Percentiles rank a stretch among this genome's conserved stretches.
Conservation (phyloP, 352 stramenopile species). For the Globisporangium cylindrosporum region DNA sequence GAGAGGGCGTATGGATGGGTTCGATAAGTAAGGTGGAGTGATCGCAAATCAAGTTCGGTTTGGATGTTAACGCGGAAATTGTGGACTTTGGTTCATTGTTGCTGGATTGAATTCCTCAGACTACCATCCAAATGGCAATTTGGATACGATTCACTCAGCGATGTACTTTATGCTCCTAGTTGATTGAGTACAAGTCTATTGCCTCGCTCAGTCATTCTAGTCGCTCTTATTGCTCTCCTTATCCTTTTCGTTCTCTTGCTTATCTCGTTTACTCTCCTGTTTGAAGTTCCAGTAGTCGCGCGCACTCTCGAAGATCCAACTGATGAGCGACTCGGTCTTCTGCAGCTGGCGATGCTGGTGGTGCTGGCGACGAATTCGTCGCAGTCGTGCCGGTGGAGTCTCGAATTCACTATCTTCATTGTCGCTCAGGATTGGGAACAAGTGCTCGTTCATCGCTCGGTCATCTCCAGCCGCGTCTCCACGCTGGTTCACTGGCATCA, state of each 20-base stretch:
- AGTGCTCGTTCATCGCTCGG: too few species aligned
- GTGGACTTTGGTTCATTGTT: neutral
- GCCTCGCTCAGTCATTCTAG: neutral
- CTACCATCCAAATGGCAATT: too few species aligned
- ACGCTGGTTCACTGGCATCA: too few species aligned
- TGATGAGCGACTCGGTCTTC: constrained; percentile 1
- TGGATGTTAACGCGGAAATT: neutral
- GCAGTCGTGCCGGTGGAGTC: too few species aligned
- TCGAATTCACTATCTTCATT: too few species aligned
- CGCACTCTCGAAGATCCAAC: neutral
- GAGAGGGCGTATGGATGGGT: too few species aligned
- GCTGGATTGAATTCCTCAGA: neutral
- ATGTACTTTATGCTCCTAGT: neutral
- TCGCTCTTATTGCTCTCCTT: neutral
- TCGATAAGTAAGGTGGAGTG: too few species aligned
- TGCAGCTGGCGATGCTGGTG: neutral
- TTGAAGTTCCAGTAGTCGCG: neutral
- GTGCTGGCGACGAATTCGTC: too few species aligned
- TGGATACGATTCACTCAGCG: too few species aligned
- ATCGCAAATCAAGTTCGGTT: too few species aligned
- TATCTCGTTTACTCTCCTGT: neutral
- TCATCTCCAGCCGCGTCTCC: too few species aligned
- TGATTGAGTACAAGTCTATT: neutral
- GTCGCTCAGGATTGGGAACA: too few species aligned
- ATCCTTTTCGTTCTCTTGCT: neutral